Evolutionary conservation across 2,329 filamentous ascomycete species (phyloP).

Genomic region (Pseudogymnoascus sp.): DNA sequence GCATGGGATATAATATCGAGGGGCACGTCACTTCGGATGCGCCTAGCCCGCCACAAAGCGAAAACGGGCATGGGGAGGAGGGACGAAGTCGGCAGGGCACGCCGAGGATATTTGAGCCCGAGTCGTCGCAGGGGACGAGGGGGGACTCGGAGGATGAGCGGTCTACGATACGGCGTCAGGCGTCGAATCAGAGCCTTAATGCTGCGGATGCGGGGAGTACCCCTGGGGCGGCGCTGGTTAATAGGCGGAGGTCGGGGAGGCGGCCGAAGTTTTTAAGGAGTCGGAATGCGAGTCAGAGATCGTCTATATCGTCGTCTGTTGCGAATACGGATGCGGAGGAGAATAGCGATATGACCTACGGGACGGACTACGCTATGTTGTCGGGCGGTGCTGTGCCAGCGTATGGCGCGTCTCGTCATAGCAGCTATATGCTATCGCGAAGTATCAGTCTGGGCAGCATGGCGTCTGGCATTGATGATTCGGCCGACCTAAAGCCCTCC

Average conservation of each 20-base stretch:
- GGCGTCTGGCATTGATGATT: conserved; percentile 58
- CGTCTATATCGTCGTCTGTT: conserved; percentile 51
- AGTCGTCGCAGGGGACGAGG: not conserved
- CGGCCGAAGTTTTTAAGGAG: conserved; percentile 51
- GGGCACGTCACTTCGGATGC: conserved; percentile 11
- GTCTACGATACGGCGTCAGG: conserved; percentile 26
- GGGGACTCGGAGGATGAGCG: conserved; percentile 16
- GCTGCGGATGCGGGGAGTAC: conserved; percentile 38
- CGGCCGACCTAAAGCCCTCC: conserved; percentile 28
- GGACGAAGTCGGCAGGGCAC: not conserved
- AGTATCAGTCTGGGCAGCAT: conserved; percentile 86
- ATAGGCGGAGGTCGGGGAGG: conserved; percentile 31
- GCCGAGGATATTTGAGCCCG: not conserved
- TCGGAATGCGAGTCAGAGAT: conserved; percentile 45
- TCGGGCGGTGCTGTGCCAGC: conserved; percentile 66
- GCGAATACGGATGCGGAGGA: conserved; percentile 46
- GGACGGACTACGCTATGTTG: conserved; percentile 73
- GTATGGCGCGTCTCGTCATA: conserved; percentile 39
- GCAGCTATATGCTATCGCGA: conserved; percentile 54
- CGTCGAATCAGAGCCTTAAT: conserved; percentile 28
- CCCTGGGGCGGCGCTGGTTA: conserved; percentile 36
- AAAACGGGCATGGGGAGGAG: not conserved
- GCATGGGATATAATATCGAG: conserved; percentile 17
- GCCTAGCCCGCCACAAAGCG: not conserved
- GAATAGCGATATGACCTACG: conserved; percentile 63